Evolutionary conservation across 441 rosid genomes (phyloP), one percentile per base, ranked within the genome.

Genomic region (Melastoma candidum): DNA sequence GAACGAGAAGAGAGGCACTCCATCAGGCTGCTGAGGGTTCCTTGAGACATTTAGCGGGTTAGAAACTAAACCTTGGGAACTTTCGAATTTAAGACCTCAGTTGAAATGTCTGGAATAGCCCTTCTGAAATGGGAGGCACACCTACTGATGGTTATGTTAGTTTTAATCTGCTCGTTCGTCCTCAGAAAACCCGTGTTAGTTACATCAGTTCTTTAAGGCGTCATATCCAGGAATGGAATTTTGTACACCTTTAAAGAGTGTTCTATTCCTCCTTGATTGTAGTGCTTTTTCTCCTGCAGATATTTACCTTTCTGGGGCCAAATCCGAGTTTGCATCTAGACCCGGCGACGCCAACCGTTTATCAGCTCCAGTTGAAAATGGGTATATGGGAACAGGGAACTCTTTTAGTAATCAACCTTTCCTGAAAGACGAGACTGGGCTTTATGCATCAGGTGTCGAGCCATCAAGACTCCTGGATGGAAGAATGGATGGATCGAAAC

Each of bases 1-100:
- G 79, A 71, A 79, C 96, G 41, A 90, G 95, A 76, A 77, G 87
- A 73, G 94, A 90, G 78, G 95, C 97, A 36, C 87, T 75, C 61
- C 71, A 58, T 36, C 82, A 73, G 65, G 96, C 97, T 24, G 90
- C 99, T 49, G 95, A 83, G 68, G 74, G 51, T 75, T 90, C 92
- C 57, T 63, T 94, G 25, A 80, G 82, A 64, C 67, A 74, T 50
- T 79, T 90, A 62, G 95, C 99, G 48, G 66, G 99, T 94, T 65
- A 74, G 83, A 65, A 61, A 1, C 67, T 48, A 49, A 68, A 14
- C 43, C 55, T 25, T 12, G n/a, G 10, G 47, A 25, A 41, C 26
- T 53, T 51, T 55, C 11, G 53, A 48, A 17, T 17, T 32, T 41
- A 44, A 48, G 26, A 51, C 66, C 29, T 32, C 49, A 52, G 49